Base-by-base conservation (phyloP, 176 grass and related monocot species). In the Calamus simplicifolius region DNA sequence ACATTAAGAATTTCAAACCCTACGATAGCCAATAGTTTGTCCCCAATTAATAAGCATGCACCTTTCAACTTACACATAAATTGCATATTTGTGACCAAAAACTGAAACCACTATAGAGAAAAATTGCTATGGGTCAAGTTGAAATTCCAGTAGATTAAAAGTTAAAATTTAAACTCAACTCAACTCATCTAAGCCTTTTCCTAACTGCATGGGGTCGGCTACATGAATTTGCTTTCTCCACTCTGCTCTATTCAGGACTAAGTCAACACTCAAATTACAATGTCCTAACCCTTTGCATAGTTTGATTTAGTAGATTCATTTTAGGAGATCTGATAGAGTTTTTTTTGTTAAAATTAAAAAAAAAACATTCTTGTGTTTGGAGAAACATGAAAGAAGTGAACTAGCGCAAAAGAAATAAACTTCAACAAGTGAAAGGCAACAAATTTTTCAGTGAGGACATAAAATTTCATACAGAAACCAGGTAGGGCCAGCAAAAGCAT, bases 401-500 rank as follows among this genome's bases (percentile, higher is more conserved):
- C 1, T 43, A 43, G 7, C 17, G 48, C 18, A 51, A 7, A 23
- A 48, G 31, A 52, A 49, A 55, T 57, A 4, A 81, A 26, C 35
- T 43, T 43, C 35, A 12, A 43, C 8, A 43, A 43, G 12, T 43
- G 35, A 12, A 6, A 43, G 3, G 35, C 12, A 43, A 13, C 3
- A 43, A 43, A 43, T 3, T 43, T 43, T 8, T 43, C 35, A 43
- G 35, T 43, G 12, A 43, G 35, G 35, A 43, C 8, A 43, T 43
- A 63, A 1, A 16, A 66, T 26, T 70, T 30, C 85, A 54, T 97
- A 97, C 92, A 62, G 50, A 88, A 85, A 74, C 87, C 87, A 67
- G 91, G 62, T 67, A 88, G n/a, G 6, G 69, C 93, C 70, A 97
- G 81, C 58, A 88, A 16, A 73, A 81, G 84, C 62, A 91, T 80